Evolutionary conservation across 1,139 yeast species (phyloP), one percentile per base, ranked within the genome.

Genomic region (Yamadazyma epiphylla): DNA sequence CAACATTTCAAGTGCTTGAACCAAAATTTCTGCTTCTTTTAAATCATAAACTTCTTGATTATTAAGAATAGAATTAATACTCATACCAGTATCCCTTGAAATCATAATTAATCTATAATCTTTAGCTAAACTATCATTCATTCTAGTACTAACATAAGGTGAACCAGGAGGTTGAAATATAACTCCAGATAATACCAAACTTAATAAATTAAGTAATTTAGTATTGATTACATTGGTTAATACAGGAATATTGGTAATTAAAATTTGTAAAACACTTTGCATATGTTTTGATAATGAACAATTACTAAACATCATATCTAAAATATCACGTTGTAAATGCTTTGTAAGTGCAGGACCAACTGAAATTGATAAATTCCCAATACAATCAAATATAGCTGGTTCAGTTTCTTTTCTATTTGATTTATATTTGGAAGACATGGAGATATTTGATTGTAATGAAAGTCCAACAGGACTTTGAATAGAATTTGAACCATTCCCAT

Each of bases 321-420:
- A 61, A 15, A 89, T 74, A 46, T 87, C 95, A 40, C 82, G 71
- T 42, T 88, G 91, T 38, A 91, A 64, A 50, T 87, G 91, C 50
- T 89, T 89, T 0, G 96, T 84, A 32, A 91, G 65, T 1, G 96
- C 95, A n/a, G 96, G 95, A 0, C 96, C 97, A 9, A 89, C 88
- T 0, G 97, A 94, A 15, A 74, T 72, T 0, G 96, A 89, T 28
- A 91, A 63, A 58, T 86, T 84, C 0, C 94, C 87, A 29, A 91
- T 73, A 52, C 97, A 91, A 44, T 84, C 88, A 47, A 89, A 91
- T 14, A 91, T 78, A 1, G 96, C 89, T 0, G 88, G 83, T 43
- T 87, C 95, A 25, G 85, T 80, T 30, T 83, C 91, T 47, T 77
- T 81, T 41, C 83, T 69, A 21, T 67, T 64, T 30, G 78, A 78